Evolutionary conservation across 176 grass and related monocot genomes (phyloP).

Genomic region (Oryza officinalis): DNA sequence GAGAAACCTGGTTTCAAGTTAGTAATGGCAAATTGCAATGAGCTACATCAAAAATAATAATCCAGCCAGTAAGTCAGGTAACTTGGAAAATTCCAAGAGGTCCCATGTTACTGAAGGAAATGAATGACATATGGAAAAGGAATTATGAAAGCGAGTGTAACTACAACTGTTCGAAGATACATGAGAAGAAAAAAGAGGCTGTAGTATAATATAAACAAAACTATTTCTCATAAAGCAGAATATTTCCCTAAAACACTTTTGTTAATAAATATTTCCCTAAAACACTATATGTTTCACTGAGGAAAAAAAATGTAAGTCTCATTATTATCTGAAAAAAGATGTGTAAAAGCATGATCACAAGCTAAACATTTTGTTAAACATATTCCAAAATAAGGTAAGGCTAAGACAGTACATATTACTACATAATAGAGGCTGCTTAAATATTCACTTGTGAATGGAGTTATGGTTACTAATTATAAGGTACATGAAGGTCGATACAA

Average conservation of each 20-base stretch:
- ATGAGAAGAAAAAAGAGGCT: constrained; percentile 11
- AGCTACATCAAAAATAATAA: constrained; percentile 7
- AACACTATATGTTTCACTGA: constrained; percentile 21
- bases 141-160: constrained; percentile 22
- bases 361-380: neutral
- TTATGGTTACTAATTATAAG: neutral
- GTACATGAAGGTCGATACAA: constrained; percentile 1
- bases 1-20: neutral
- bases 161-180: constrained; percentile 7
- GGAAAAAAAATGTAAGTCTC: neutral
- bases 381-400: constrained; percentile 1
- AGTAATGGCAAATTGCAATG: neutral
- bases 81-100: neutral
- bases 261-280: neutral
- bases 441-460: neutral
- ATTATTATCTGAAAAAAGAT: constrained; percentile 20
- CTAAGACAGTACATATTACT: neutral
- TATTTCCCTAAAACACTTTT: constrained; percentile 21
- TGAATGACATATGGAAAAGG: neutral
- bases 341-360: constrained; percentile 17
- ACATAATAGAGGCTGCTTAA: neutral
- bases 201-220: constrained; percentile 9
- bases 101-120: neutral
- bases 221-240: constrained; percentile 25
- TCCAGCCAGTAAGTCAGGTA: neutral